phyloP scores from a whole-genome alignment of 805 yeast genomes.

The Kluyveromyces lactis region DNA sequence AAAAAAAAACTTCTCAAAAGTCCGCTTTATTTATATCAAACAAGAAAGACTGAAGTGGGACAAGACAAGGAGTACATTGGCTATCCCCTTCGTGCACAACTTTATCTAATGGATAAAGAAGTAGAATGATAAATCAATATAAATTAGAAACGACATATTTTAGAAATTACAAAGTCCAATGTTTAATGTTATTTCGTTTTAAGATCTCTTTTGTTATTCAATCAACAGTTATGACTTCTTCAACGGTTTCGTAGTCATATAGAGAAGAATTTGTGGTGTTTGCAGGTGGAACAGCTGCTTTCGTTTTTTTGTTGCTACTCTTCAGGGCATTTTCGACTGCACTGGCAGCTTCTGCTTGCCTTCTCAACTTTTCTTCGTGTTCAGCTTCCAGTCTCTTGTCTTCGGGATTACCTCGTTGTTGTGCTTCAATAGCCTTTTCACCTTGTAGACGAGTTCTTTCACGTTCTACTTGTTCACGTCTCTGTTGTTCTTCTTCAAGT shows the following conservation, averaged over 20 bases:
- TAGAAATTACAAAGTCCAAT: no score
- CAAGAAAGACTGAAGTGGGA: no score
- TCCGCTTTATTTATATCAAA: no score
- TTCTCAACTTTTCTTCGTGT: slow-evolving; percentile 6
- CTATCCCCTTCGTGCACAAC: no score
- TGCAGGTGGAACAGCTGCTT: background rate
- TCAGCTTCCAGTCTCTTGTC: slow-evolving; percentile 8
- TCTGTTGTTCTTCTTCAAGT: slow-evolving; percentile 10
- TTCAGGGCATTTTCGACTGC: slow-evolving; percentile 8
- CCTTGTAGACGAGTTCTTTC: slow-evolving; percentile 10
- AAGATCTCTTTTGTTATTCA: background rate
- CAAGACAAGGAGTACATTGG: no score
- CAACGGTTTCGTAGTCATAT: slow-evolving; percentile 20
- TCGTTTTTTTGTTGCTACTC: background rate
- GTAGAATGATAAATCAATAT: no score
- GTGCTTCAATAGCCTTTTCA: slow-evolving; percentile 10
- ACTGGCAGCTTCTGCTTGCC: slow-evolving; percentile 10
- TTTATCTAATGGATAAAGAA: no score
- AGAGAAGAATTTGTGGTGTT: slow-evolving; percentile 12
- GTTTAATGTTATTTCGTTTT: no score
- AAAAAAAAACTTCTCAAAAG: no score
- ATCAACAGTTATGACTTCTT: slow-evolving; percentile 13
- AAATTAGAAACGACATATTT: no score
- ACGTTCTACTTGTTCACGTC: slow-evolving; percentile 9
- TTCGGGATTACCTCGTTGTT: slow-evolving; percentile 7